These are phyloP conservation scores for Ormosia semicastrata DNA, from an alignment of 306 rosid genomes.

Conservation along the genomic window DNA sequence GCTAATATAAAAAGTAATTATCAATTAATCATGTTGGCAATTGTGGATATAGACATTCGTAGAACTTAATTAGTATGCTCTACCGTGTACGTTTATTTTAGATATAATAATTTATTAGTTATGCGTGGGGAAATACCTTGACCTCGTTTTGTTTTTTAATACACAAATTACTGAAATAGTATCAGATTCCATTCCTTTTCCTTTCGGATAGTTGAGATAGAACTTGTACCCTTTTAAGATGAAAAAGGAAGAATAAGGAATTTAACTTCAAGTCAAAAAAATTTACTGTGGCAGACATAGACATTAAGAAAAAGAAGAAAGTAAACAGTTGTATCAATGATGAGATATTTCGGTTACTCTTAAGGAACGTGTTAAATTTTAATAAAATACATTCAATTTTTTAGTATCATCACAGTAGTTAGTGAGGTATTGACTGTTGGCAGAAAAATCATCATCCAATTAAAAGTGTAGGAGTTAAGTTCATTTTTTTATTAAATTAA, in stretches of 20 bases:
- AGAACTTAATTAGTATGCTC: not conserved
- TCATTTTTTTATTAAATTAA: too few relatives aligned
- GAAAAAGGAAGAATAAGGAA: not conserved
- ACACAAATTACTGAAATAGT: not conserved
- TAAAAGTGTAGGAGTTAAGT: too few relatives aligned
- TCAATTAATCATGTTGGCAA: not conserved
- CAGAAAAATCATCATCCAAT: too few relatives aligned
- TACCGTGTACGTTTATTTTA: not conserved
- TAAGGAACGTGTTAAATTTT: too few relatives aligned
- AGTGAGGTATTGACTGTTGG: too few relatives aligned
- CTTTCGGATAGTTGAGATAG: not conserved
- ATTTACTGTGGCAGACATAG: too few relatives aligned
- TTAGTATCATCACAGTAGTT: too few relatives aligned
- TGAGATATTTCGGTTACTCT: too few relatives aligned
- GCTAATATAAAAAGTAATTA: not conserved
- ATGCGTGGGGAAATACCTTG: conserved; percentile 8
- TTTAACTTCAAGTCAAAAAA: not conserved
- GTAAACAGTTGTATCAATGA: too few relatives aligned
- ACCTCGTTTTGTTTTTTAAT: not conserved
- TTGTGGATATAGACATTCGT: not conserved
- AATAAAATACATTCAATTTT: too few relatives aligned
- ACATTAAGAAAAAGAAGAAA: too few relatives aligned
- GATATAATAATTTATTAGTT: not conserved
- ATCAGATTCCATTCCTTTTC: not conserved
- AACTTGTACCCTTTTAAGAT: not conserved